Conservation (phyloP, 768 basidiomycete species). For the Fistulinella prunicolor region DNA sequence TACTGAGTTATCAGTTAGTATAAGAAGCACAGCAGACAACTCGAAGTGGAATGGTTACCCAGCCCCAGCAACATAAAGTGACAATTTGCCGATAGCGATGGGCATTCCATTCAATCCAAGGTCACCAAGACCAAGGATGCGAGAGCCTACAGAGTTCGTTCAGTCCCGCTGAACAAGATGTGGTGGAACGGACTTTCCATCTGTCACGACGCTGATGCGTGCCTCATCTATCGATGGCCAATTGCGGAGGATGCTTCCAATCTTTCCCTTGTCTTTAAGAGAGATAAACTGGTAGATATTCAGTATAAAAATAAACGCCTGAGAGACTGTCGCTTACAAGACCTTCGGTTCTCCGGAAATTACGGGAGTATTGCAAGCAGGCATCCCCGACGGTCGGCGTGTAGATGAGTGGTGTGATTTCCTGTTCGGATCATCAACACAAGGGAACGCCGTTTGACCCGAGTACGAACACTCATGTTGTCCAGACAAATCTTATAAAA, state of each 20-base stretch:
- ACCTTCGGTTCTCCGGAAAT: conserved; percentile 72
- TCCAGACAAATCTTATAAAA: conserved; percentile 77
- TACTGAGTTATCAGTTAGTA: conserved; percentile 38
- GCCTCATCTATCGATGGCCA: conserved; percentile 74
- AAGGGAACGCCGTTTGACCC: background rate
- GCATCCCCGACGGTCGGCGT: conserved; percentile 93
- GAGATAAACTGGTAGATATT: conserved; percentile 59
- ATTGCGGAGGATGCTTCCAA: conserved; percentile 63
- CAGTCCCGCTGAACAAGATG: background rate
- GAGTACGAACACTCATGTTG: conserved; percentile 46
- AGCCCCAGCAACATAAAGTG: conserved; percentile 85
- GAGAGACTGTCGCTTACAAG: conserved; percentile 41
- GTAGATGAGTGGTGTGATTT: conserved; percentile 78
- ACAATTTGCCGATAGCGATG: conserved; percentile 90
- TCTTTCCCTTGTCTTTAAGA: conserved; percentile 79
- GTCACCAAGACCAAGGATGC: conserved; percentile 87
- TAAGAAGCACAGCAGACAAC: background rate
- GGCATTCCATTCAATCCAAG: conserved; percentile 84
- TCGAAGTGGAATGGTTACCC: conserved; percentile 48
- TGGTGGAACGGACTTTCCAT: conserved; percentile 47
- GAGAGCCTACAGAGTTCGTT: conserved; percentile 50
- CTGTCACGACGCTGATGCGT: conserved; percentile 91
- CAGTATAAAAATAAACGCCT: background rate
- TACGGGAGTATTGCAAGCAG: conserved; percentile 78
- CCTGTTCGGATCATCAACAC: conserved; percentile 29